phyloP scores from a whole-genome alignment of 768 basidiomycete genomes.

The Termitomyces sp. region DNA sequence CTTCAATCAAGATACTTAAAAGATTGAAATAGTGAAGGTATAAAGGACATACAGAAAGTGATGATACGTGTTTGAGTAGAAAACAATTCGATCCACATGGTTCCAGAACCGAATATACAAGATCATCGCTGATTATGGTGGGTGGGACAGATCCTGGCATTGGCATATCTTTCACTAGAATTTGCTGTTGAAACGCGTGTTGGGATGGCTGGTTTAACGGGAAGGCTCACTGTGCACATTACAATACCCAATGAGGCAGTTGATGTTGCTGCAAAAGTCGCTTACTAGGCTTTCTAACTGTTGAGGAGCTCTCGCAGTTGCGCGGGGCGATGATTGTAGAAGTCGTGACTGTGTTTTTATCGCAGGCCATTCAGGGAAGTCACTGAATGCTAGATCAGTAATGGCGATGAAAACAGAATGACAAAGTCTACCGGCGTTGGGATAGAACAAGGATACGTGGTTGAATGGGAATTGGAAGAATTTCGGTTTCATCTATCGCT shows the following conservation, averaged over 20 bases:
- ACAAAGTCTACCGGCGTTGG: constrained; percentile 11
- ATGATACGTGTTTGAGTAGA: constrained; percentile 10
- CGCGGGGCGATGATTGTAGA: neutral
- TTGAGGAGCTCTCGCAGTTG: constrained; percentile 10
- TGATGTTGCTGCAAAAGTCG: constrained; percentile 47
- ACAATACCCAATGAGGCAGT: constrained; percentile 47
- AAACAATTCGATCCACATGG: constrained; percentile 31
- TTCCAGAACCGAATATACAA: constrained; percentile 11
- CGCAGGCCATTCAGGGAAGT: constrained; percentile 26
- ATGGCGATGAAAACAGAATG: neutral
- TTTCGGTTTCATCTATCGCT: constrained; percentile 40
- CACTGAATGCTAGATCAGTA: constrained; percentile 14
- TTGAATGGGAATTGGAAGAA: constrained; percentile 36
- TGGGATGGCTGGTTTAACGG: neutral
- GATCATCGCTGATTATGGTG: constrained; percentile 14
- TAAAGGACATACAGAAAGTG: neutral
- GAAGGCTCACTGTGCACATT: constrained; percentile 37
- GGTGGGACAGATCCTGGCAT: constrained; percentile 20
- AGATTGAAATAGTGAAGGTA: neutral
- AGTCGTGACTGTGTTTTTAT: constrained; percentile 4
- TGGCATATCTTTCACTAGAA: constrained; percentile 22
- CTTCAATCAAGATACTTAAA: constrained; percentile 14
- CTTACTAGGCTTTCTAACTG: constrained; percentile 27
- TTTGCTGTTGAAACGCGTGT: neutral
- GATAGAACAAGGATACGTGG: constrained; percentile 22